Conservation (phyloP, 2,329 filamentous ascomycete species). For the Calonectria pauciramosa region DNA sequence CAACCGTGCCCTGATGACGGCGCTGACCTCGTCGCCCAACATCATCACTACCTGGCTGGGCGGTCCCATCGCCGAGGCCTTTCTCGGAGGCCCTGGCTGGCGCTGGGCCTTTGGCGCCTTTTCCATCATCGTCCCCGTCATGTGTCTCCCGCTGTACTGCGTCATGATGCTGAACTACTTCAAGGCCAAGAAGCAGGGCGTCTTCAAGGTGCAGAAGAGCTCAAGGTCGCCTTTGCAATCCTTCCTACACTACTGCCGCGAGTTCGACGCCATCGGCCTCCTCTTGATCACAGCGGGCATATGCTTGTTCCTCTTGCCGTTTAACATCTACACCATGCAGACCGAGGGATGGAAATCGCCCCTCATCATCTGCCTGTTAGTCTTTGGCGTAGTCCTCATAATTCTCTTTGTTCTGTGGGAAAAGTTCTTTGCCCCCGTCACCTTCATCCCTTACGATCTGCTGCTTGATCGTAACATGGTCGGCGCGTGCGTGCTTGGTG, state of each 20-base stretch:
- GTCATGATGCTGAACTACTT: conserved; percentile 69
- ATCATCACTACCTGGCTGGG: conserved; percentile 77
- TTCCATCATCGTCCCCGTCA: conserved; percentile 72
- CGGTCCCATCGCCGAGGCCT: conserved; percentile 67
- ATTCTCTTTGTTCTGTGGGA: conserved; percentile 61
- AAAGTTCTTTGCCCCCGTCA: conserved; percentile 60
- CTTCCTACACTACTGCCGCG: conserved; percentile 48
- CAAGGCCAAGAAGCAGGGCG: conserved; percentile 62
- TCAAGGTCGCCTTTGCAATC: conserved; percentile 49
- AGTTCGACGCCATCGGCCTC: conserved; percentile 58
- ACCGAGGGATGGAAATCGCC: conserved; percentile 53
- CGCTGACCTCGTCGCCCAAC: conserved; percentile 74
- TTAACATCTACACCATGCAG: conserved; percentile 63
- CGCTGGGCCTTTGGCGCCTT: conserved; percentile 79
- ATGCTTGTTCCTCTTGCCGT: conserved; percentile 68
- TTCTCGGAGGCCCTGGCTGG: conserved; percentile 70
- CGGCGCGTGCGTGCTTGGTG: conserved; percentile 42
- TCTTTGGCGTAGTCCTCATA: conserved; percentile 66
- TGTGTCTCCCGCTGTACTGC: conserved; percentile 72
- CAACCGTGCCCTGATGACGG: conserved; percentile 64
- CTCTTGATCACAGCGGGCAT: conserved; percentile 64
- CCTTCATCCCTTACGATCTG: conserved; percentile 60
- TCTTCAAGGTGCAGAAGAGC: conserved; percentile 37
- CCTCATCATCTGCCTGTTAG: conserved; percentile 63
- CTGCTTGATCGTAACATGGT: conserved; percentile 47